Evolutionary conservation across 345 rosid species (phyloP).

Genomic region (Capsella bursapastoris): DNA sequence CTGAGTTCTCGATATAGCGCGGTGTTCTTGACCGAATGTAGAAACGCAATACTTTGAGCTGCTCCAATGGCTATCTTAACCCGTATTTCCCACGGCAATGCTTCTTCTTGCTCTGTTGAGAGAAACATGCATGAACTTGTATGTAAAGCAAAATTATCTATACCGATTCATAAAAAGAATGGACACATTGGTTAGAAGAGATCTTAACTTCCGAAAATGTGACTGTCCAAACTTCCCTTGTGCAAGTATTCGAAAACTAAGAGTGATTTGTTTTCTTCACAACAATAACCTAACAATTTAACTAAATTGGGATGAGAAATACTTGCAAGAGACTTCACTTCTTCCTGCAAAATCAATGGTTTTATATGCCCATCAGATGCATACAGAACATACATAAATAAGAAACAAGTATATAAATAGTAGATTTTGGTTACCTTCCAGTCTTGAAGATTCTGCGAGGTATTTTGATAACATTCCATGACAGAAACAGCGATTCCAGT

Average conservation of each 20-base stretch:
- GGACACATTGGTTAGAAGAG: slow-evolving; percentile 1
- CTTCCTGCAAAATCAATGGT: slow-evolving; percentile 23
- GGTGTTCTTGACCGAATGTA: slow-evolving; percentile 15
- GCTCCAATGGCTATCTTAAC: slow-evolving; percentile 36
- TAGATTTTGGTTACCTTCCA: slow-evolving; percentile 33
- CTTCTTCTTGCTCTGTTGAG: slow-evolving; percentile 26
- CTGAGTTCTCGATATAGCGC: slow-evolving; percentile 19
- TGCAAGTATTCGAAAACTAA: slow-evolving; percentile 28
- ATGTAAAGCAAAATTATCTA: neutral
- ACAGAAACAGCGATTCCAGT: slow-evolving; percentile 27
- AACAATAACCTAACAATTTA: slow-evolving; percentile 27
- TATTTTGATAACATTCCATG: slow-evolving; percentile 12
- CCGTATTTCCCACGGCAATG: slow-evolving; percentile 27
- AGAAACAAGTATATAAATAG: neutral
- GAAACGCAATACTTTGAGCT: slow-evolving; percentile 30
- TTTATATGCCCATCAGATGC: slow-evolving; percentile 5
- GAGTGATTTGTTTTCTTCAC: neutral
- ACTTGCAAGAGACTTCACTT: slow-evolving; percentile 23
- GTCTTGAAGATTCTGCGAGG: slow-evolving; percentile 4
- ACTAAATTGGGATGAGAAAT: slow-evolving; percentile 26
- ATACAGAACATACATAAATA: neutral
- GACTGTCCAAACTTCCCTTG: slow-evolving; percentile 13
- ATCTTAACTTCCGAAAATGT: slow-evolving; percentile 32
- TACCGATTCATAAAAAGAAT: neutral
- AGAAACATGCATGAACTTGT: neutral